Evolutionary conservation across 1,284 basidiomycete species (phyloP), one percentile per base, ranked within the genome.

Genomic region (Marasmius oreades): DNA sequence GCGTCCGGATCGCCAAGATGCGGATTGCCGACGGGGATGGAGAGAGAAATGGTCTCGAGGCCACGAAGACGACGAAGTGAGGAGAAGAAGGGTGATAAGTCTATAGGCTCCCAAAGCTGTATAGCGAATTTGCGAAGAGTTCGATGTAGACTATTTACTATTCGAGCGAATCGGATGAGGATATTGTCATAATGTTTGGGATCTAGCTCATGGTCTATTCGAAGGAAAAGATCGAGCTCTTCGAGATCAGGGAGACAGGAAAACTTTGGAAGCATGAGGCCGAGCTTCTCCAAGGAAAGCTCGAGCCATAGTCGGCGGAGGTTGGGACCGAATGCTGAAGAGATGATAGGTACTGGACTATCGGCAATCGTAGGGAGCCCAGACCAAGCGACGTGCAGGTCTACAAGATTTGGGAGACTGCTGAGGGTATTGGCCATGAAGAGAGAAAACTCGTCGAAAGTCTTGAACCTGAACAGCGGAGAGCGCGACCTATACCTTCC

Each of bases 371-470:
- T 61, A 31, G 69, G 70, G 39, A 75, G 68, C 14, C 74, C 73
- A 31, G 66, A 70, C 76, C 76, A 78, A 36, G 73, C 73, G 55
- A 78, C 73, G 56, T 76, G 73, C 62, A 76, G 76, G 60, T 76
- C 72, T 16, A 68, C 72, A 16, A 78, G 67, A 51, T 75, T 73
- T 16, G 73, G 73, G 6, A 78, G 66, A 2, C 70, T 67, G 14
- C 66, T 65, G 18, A 78, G 69, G 26, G 76, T 72, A 26, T 77
- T 70, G 10, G 73, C 64, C 65, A 77, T 67, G 14, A 70, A 63
- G 42, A 68, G 65, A 5, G 74, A 67, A 16, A 77, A 62, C 50
- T 77, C 73, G 42, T 72, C 68, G 2, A 69, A 63, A 7, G 68
- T 69, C 51, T 65, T 69, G 28, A 72, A 66, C 14, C 66, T 66